Evolutionary conservation across 257 asterid species (phyloP).

Genomic region (Nicotiana sylvestris): DNA sequence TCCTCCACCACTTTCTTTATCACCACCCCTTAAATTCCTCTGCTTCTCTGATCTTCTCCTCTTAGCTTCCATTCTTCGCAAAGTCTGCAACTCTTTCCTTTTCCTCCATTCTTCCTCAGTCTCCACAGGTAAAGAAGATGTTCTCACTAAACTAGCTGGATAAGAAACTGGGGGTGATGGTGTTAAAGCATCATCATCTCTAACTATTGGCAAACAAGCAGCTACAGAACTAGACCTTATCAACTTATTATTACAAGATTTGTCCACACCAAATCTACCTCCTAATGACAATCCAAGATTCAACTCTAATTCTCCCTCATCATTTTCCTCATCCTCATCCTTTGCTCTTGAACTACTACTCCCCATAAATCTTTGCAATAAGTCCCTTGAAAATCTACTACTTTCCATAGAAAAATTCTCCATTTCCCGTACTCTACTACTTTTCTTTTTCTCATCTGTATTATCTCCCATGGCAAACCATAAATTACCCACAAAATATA

Average conservation of each 20-base stretch:
- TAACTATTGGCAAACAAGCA: slow-evolving; percentile 55
- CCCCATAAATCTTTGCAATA: slow-evolving; percentile 72
- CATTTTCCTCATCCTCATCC: slow-evolving; percentile 28
- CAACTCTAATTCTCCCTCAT: slow-evolving; percentile 53
- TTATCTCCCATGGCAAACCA: slow-evolving; percentile 45
- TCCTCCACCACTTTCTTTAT: slow-evolving; percentile 26
- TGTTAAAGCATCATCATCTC: slow-evolving; percentile 46
- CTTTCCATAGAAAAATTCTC: slow-evolving; percentile 52
- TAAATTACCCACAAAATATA: slow-evolving; percentile 11
- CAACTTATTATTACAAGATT: slow-evolving; percentile 38
- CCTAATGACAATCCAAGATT: slow-evolving; percentile 94
- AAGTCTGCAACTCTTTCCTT: slow-evolving; percentile 81
- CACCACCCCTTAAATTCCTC: slow-evolving; percentile 48
- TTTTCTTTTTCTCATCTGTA: slow-evolving; percentile 34
- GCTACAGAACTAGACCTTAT: slow-evolving; percentile 75
- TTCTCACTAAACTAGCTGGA: slow-evolving; percentile 45
- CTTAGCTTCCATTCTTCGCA: slow-evolving; percentile 95
- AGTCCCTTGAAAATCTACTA: slow-evolving; percentile 53
- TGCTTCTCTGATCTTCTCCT: slow-evolving; percentile 84
- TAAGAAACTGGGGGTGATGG: slow-evolving; percentile 32
- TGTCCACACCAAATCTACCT: slow-evolving; percentile 91
- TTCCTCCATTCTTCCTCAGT: slow-evolving; percentile 93
- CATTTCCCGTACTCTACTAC: slow-evolving; percentile 36
- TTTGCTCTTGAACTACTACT: slow-evolving; percentile 24
- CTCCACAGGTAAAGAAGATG: slow-evolving; percentile 85